These are phyloP conservation scores for Penicillium glabrum DNA, from an alignment of 2,329 filamentous ascomycete species.

Conservation along the genomic window DNA sequence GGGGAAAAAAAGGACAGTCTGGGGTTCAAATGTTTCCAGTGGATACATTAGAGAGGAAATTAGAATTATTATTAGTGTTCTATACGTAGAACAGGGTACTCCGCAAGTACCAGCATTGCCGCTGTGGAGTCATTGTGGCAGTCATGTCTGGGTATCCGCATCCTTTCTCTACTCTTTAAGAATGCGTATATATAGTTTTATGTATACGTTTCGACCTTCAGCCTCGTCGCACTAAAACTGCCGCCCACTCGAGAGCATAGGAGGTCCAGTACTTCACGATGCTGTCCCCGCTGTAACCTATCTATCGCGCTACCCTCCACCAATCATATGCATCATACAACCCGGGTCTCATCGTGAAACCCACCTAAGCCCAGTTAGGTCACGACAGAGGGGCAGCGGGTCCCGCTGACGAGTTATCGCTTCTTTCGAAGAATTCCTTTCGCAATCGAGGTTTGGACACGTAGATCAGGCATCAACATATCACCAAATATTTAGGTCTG, in stretches of 20 bases:
- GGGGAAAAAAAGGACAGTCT: neutral
- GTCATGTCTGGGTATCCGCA: neutral
- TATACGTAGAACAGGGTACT: neutral
- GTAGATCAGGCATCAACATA: neutral
- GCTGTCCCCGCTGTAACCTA: neutral
- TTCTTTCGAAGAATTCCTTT: neutral
- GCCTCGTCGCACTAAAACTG: neutral
- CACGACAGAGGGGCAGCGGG: slow-evolving; percentile 10
- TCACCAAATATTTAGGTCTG: neutral
- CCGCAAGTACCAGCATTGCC: neutral
- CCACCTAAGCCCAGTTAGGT: slow-evolving; percentile 13
- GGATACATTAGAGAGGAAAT: neutral
- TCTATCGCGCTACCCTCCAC: neutral
- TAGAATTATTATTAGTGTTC: neutral
- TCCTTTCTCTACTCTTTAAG: neutral
- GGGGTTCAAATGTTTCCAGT: neutral
- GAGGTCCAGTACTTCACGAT: neutral
- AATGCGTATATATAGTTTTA: neutral
- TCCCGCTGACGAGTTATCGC: slow-evolving; percentile 19
- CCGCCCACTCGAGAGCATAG: neutral
- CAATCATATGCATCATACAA: neutral
- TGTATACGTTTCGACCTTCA: neutral
- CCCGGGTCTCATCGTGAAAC: slow-evolving; percentile 24
- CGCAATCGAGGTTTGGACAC: neutral
- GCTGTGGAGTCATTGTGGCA: neutral